These are phyloP conservation scores for Tremella fuciformis DNA, from an alignment of 768 basidiomycete species.

Conservation along the genomic window DNA sequence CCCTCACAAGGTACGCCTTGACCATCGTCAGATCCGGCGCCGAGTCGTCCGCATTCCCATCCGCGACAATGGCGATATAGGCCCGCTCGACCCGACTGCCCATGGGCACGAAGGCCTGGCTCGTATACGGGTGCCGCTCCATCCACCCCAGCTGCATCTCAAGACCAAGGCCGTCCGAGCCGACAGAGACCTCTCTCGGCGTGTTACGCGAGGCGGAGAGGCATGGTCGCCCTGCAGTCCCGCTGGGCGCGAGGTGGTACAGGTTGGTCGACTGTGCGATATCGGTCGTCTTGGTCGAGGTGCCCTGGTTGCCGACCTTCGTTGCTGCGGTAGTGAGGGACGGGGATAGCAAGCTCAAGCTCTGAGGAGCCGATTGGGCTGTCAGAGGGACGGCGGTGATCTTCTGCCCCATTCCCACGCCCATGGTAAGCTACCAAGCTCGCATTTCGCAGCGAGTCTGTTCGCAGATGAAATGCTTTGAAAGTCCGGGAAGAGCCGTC, in stretches of 20 bases:
- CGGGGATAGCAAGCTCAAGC: constrained; percentile 9
- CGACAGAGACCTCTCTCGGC: not conserved
- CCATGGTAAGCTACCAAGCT: not conserved
- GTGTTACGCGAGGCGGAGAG: constrained; percentile 10
- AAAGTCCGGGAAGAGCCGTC: not conserved
- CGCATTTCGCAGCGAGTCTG: no score
- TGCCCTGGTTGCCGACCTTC: constrained; percentile 7
- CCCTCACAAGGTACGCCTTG: not conserved
- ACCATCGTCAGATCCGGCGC: not conserved
- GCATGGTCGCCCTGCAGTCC: not conserved
- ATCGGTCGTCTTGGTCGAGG: constrained; percentile 12
- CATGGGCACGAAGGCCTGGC: constrained; percentile 12
- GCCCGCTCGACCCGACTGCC: not conserved
- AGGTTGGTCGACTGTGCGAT: constrained; percentile 6
- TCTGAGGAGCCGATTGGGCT: not conserved
- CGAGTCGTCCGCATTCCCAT: not conserved
- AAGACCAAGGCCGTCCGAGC: not conserved
- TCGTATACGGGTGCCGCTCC: constrained; percentile 7
- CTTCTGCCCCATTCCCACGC: not conserved
- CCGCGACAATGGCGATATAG: constrained; percentile 9
- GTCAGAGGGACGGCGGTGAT: not conserved
- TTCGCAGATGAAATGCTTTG: not conserved
- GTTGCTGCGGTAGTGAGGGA: constrained; percentile 2
- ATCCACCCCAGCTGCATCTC: not conserved
- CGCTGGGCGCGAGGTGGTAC: constrained; percentile 4